A percentile compares a stretch with the other conserved stretches of the same genome.
These are phyloP conservation scores for Solanum rostratum DNA, from an alignment of 257 asterid species.

Conservation along the genomic window DNA sequence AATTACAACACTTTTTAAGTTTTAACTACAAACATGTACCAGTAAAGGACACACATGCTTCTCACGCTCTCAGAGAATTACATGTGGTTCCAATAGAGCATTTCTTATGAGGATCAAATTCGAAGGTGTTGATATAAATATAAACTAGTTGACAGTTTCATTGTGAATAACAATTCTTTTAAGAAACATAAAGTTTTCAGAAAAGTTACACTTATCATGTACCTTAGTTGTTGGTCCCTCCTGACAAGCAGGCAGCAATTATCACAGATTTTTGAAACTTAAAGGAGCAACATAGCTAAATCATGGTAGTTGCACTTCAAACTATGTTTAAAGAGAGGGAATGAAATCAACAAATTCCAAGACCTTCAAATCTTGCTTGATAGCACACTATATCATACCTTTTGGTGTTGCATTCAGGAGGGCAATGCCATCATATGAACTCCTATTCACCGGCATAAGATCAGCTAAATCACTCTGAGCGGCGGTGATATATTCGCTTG, in stretches of 20 bases:
- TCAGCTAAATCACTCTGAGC: constrained; percentile 13
- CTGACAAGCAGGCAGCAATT: background rate
- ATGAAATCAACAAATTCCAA: background rate
- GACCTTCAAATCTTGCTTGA: background rate
- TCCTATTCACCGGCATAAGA: constrained; percentile 14
- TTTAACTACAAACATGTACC: background rate
- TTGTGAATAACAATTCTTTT: background rate
- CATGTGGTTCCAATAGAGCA: background rate
- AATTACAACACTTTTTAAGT: background rate
- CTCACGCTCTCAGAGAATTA: background rate
- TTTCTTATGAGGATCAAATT: background rate
- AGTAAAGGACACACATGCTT: background rate
- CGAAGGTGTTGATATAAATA: background rate
- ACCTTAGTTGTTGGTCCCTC: background rate
- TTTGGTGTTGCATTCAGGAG: constrained; percentile 11
- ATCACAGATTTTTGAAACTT: background rate
- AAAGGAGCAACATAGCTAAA: background rate
- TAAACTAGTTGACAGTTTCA: background rate
- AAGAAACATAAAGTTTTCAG: background rate
- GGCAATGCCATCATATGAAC: constrained; percentile 6
- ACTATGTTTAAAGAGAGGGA: background rate
- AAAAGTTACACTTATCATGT: background rate
- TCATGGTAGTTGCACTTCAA: background rate
- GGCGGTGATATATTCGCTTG: constrained; percentile 7
- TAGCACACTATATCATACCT: constrained; percentile 25